Percentiles rank a stretch among this genome's conserved stretches.
Evolutionary conservation across 306 rosid genomes (phyloP).

Genomic region (Mimosa bimucronata): DNA sequence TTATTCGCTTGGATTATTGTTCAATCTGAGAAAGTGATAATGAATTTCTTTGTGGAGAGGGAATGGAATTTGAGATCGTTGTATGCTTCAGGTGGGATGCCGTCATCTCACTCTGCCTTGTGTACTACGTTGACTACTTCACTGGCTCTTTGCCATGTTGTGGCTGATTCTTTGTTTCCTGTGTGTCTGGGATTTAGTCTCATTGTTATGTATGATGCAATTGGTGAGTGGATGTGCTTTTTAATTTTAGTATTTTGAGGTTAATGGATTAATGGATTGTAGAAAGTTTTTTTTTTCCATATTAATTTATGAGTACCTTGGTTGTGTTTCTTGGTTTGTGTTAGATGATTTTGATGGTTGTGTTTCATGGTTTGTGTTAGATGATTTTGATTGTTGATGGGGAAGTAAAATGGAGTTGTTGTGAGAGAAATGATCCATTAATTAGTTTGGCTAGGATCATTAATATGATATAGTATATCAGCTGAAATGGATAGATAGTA

Average conservation of each 20-base stretch:
- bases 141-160: conserved; percentile 66
- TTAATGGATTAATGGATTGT: background rate
- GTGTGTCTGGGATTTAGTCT: conserved; percentile 85
- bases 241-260: background rate
- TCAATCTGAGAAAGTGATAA: conserved; percentile 63
- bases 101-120: conserved; percentile 70
- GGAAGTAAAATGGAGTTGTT: background rate
- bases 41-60: conserved; percentile 73
- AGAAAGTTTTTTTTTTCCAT: too few species aligned
- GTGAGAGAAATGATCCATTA: background rate
- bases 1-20: conserved; percentile 63
- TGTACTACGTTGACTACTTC: conserved; percentile 87
- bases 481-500: background rate
- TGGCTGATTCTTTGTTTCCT: conserved; percentile 72
- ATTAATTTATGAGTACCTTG: too few species aligned
- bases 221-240: conserved; percentile 36
- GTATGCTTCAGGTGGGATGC: conserved; percentile 86
- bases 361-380: background rate
- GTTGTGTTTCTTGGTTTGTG: too few species aligned
- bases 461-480: background rate
- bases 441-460: background rate
- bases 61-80: conserved; percentile 65
- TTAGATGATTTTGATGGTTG: too few species aligned
- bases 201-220: conserved; percentile 91
- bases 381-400: too few species aligned